Base-by-base conservation (phyloP, 1,284 basidiomycete species). In the Sphaerobolus stellatus region DNA sequence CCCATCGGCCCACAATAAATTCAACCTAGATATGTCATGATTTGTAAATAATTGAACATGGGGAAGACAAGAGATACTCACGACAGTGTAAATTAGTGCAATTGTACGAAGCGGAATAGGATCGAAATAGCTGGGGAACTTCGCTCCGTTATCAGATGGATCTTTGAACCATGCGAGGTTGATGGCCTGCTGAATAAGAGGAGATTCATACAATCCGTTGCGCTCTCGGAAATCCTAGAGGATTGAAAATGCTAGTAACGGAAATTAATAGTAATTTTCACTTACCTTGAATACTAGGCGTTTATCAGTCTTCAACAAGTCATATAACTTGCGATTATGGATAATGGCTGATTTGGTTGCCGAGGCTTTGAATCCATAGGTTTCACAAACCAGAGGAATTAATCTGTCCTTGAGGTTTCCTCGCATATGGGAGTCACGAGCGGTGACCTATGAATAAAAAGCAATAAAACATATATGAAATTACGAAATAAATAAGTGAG, bases 151-250 rank as follows among this genome's bases (percentile, higher is more conserved):
- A 25, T 56, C 53, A 31, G 45, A 48, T 22, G 41, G 29, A 34
- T 63, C 56, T 24, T 45, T 33, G 53, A 63, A 63, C 61, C 61
- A 63, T 24, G 52, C 44, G 13, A 50, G 25, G 24, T 62, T 57
- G 27, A 62, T 4, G 14, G 24, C n/a, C 30, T 34, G 22, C 14
- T 22, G 48, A 13, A 50, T 3, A 24, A 50, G n/a, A 2, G 48
- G 33, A 31, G 31, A 20, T 24, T 50, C 30, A 27, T n/a, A 50
- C 8, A 50, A 24, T 3, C 48, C 48, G 11, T 13, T 50, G 9
- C 33, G 33, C 4, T 14, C 28, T 14, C 4, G 6, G 18, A 27
- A 18, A 22, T 4, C 2, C 41, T 43, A 36, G 18, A 43, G 25
- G 7, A 18, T 8, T 6, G n/a, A 9, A 9, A 18, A 6, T 20